Evolutionary conservation across 805 yeast species (phyloP), one percentile per base, ranked within the genome.

Genomic region (Candida sphagnicola): DNA sequence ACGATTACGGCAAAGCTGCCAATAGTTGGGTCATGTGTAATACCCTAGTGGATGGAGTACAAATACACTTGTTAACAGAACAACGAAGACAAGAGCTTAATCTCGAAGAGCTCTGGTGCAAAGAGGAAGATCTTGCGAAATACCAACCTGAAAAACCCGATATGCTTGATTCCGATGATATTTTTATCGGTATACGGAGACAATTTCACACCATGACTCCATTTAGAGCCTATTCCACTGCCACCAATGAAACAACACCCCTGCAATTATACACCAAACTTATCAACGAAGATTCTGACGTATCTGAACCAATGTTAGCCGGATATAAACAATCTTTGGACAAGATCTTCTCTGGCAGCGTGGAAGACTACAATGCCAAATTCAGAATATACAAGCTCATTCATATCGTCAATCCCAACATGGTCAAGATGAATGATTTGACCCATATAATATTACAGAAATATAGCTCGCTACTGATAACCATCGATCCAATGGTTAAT

Each of bases 21-120:
- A 88, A 87, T 49, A 75, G 85, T 18, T 90, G 98, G 98, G 78
- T 86, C 16, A 78, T 86, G 75, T 67, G 89, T 34, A 88, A 87
- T 49, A 74, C 87, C 35, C 67, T 71, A 18, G 60, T 75, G 2
- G 83, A 81, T 43, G 77, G 78, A 28, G 74, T 88, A 3, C 75
- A 70, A 39, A 72, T 90, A 23, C 95, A 90, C 59, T 59, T 90
- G 13, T 61, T 90, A 51, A 86, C 95, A 0, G 68, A 71, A 4
- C 80, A 78, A 29, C 76, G 91, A 57, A 70, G 97, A 42, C 55
- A 59, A 13, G 80, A 76, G 41, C 62, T 91, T 46, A 78, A 85
- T 50, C 68, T 90, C 53, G 96, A 88, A 56, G 67, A 72, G 17
- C 53, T 88, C 31, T 88, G 87, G 82, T 69, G 74, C 21, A 59